These are phyloP conservation scores for Colletotrichum sansevieriae DNA, from an alignment of 2,329 filamentous ascomycete species.

Conservation along the genomic window DNA sequence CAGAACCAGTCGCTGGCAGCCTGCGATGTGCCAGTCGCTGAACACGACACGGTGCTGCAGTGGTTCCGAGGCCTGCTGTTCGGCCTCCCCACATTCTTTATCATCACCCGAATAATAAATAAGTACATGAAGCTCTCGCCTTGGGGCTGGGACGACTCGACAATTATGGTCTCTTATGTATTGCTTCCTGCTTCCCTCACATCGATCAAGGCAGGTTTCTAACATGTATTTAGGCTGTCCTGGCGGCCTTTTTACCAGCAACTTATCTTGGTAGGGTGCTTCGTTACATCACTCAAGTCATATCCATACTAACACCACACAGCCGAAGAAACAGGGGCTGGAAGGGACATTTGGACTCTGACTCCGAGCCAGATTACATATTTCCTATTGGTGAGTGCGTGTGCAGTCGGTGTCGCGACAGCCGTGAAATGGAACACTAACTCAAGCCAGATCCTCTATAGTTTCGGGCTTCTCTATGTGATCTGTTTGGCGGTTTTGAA, in stretches of 20 bases:
- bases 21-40: slow-evolving; percentile 2
- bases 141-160: slow-evolving; percentile 36
- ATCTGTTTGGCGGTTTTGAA: slow-evolving; percentile 51
- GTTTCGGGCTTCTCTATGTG: slow-evolving; percentile 51
- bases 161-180: slow-evolving; percentile 35
- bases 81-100: slow-evolving; percentile 21
- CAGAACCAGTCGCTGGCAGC: slow-evolving; percentile 29
- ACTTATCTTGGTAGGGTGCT: slow-evolving; percentile 1
- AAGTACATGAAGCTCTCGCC: slow-evolving; percentile 36
- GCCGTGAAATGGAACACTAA: slow-evolving; percentile 45
- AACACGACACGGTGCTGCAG: neutral
- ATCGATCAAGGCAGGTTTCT: neutral
- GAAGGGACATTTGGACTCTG: slow-evolving; percentile 46
- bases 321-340: slow-evolving; percentile 19
- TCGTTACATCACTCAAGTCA: neutral
- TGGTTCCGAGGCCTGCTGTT: slow-evolving; percentile 27
- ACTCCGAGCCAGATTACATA: slow-evolving; percentile 46
- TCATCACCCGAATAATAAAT: slow-evolving; percentile 11
- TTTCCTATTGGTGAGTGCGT: slow-evolving; percentile 14
- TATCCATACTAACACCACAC: neutral
- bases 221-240: neutral
- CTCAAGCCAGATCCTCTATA: slow-evolving; percentile 49
- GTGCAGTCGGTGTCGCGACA: neutral
- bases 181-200: neutral
- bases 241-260: slow-evolving; percentile 18